Conservation (phyloP, 345 rosid genomes). For the Salix suchowensis region DNA sequence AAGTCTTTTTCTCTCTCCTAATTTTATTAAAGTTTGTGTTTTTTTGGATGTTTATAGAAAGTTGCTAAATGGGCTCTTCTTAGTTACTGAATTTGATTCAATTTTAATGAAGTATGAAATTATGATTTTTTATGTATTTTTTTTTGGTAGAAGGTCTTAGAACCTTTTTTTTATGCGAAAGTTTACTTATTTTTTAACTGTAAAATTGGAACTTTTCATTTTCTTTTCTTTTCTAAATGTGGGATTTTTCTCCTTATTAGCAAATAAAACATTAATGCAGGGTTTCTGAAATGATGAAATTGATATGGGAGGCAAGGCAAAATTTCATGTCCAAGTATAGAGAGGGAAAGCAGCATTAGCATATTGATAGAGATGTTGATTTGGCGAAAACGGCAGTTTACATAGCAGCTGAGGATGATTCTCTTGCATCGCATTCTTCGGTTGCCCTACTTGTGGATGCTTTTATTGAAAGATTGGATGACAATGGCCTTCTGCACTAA, state of each 20-base stretch:
- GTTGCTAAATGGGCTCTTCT: neutral
- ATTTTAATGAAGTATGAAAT: neutral
- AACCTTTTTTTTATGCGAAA: neutral
- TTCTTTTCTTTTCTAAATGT: too few relatives aligned
- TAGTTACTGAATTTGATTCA: neutral
- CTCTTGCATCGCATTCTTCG: conserved; percentile 57
- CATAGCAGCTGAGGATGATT: conserved; percentile 69
- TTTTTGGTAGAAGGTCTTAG: neutral
- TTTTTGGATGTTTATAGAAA: neutral
- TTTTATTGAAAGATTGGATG: conserved; percentile 46
- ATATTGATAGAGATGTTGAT: conserved; percentile 51
- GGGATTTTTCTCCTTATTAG: too few relatives aligned
- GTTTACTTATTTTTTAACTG: neutral
- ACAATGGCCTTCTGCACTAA: conserved; percentile 55
- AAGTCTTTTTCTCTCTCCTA: neutral
- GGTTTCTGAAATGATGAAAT: neutral
- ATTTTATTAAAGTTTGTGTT: neutral
- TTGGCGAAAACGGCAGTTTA: conserved; percentile 49
- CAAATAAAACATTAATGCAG: neutral
- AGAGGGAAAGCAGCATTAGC: conserved; percentile 55
- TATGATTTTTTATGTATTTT: too few relatives aligned
- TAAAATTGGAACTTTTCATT: neutral
- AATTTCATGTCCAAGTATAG: conserved; percentile 38
- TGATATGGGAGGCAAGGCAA: conserved; percentile 42
- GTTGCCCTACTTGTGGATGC: conserved; percentile 62